Evolutionary conservation across 306 rosid genomes (phyloP), one percentile per base, ranked within the genome.

Genomic region (Pyrus bretschneideri): DNA sequence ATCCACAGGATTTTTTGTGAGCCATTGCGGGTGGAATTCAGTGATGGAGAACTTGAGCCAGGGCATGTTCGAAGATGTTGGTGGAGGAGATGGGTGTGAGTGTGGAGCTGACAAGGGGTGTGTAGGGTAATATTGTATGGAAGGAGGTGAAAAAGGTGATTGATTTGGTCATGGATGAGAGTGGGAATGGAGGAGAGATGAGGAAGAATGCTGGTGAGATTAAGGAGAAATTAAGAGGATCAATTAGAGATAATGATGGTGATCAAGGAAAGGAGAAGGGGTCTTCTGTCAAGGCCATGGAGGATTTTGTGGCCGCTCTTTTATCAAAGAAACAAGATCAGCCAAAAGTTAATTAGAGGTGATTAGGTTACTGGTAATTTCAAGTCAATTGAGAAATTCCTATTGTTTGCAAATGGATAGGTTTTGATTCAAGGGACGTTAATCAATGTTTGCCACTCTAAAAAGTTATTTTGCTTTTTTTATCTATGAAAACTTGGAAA

Each of bases 101-200:
- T 15, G 14, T 65, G 69, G 69, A 65, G 69, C 69, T 65, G n/a
- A 6, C 44, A 38, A 25, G 18, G 42, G 69, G 69, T 3, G 12
- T 15, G 17, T 17, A 65, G 5, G 14, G 69, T 5, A 2, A 17
- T 2, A 19, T 27, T 31, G 44, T 19, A 23, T 96, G 88, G 84
- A 83, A 77, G 91, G 75, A 54, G 67, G 85, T 88, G 54, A 33
- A 33, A 6, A 6, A 33, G 40, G 40, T 6, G 40, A 35, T 35
- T 35, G 40, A 35, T 35, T 35, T 69, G 35, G 92, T 75, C 38
- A 76, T 89, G 89, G 88, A 81, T 11, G 55, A 60, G 11, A 51
- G 60, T 64, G 89, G 89, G 4, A 74, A 78, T 67, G 91, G 93
- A 33, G 75, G 72, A 49, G 89, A 84, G 73, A 85, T 89, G 88